Percentiles rank a stretch among this genome's conserved stretches.
phyloP scores from a whole-genome alignment of 805 yeast species.

The Candida saitoana region DNA sequence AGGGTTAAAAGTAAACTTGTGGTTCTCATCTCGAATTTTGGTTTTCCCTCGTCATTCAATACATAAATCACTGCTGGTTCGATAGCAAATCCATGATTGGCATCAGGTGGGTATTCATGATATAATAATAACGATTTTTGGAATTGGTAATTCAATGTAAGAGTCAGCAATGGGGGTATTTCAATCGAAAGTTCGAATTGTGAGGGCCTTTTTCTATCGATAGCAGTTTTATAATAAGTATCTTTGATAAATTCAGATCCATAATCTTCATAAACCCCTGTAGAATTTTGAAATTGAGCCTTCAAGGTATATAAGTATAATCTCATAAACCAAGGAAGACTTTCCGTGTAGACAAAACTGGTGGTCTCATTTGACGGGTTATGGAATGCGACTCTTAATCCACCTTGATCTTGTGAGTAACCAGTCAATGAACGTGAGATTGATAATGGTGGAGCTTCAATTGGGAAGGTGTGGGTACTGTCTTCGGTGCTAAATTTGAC shows the following conservation, averaged over 20 bases:
- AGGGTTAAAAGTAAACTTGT: slow-evolving; percentile 80
- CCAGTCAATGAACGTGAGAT: slow-evolving; percentile 90
- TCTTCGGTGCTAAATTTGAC: slow-evolving; percentile 42
- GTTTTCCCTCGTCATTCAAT: slow-evolving; percentile 23
- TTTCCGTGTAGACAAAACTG: slow-evolving; percentile 64
- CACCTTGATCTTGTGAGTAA: slow-evolving; percentile 87
- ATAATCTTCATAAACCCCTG: slow-evolving; percentile 16
- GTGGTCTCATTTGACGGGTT: slow-evolving; percentile 56
- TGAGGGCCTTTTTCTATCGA: slow-evolving; percentile 76
- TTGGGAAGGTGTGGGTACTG: slow-evolving; percentile 38
- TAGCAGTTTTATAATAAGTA: slow-evolving; percentile 67
- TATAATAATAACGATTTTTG: slow-evolving; percentile 82
- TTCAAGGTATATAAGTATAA: slow-evolving; percentile 69
- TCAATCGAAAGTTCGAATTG: slow-evolving; percentile 67
- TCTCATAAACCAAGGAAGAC: slow-evolving; percentile 91
- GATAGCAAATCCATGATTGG: slow-evolving; percentile 94
- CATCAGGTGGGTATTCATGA: slow-evolving; percentile 98
- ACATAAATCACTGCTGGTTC: slow-evolving; percentile 83
- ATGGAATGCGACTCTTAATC: slow-evolving; percentile 71
- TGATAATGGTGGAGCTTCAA: slow-evolving; percentile 53
- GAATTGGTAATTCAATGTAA: slow-evolving; percentile 68
- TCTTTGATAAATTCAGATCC: slow-evolving; percentile 37
- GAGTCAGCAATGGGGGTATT: slow-evolving; percentile 60
- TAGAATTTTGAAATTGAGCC: slow-evolving; percentile 25
- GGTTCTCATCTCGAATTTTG: slow-evolving; percentile 59